A percentile compares a stretch with the other conserved stretches of the same genome.
phyloP scores from a whole-genome alignment of 73 alveolate genomes.

The Effrenium voratum region DNA sequence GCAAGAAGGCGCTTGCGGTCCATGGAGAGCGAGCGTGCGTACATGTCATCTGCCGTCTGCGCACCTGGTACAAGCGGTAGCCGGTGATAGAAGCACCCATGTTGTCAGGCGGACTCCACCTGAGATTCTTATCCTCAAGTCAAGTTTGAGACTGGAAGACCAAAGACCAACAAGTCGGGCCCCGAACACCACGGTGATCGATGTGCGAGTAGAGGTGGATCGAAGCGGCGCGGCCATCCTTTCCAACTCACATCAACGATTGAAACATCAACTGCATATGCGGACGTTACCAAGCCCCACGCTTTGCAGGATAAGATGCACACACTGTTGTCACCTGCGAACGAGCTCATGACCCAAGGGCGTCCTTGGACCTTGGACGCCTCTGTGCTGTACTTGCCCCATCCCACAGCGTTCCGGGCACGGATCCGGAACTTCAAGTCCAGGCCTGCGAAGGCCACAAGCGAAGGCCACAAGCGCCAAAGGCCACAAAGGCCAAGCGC shows the following conservation, averaged over 20 bases:
- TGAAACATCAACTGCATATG: background rate
- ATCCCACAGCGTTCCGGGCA: slow-evolving; percentile 80
- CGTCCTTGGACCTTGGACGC: background rate
- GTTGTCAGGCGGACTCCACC: slow-evolving; percentile 87
- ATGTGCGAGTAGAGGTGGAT: slow-evolving; percentile 75
- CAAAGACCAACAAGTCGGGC: background rate
- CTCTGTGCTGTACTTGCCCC: slow-evolving; percentile 93
- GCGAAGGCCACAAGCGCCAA: background rate
- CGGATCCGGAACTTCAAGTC: slow-evolving; percentile 82
- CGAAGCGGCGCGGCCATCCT: slow-evolving; percentile 84
- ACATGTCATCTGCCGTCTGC: background rate
- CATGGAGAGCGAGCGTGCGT: background rate
- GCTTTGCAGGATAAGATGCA: slow-evolving; percentile 78
- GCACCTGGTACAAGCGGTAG: slow-evolving; percentile 66
- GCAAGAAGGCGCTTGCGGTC: too few species aligned
- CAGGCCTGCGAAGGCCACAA: background rate
- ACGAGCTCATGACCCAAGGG: background rate
- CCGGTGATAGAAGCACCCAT: slow-evolving; percentile 70
- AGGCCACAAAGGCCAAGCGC: background rate
- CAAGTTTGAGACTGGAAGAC: background rate
- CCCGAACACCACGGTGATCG: slow-evolving; percentile 55
- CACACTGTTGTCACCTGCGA: slow-evolving; percentile 74
- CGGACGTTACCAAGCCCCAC: background rate
- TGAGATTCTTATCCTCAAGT: background rate
- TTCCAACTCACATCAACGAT: background rate